Conservation (phyloP, 2,329 filamentous ascomycete species). For the Drechmeria coniospora region DNA sequence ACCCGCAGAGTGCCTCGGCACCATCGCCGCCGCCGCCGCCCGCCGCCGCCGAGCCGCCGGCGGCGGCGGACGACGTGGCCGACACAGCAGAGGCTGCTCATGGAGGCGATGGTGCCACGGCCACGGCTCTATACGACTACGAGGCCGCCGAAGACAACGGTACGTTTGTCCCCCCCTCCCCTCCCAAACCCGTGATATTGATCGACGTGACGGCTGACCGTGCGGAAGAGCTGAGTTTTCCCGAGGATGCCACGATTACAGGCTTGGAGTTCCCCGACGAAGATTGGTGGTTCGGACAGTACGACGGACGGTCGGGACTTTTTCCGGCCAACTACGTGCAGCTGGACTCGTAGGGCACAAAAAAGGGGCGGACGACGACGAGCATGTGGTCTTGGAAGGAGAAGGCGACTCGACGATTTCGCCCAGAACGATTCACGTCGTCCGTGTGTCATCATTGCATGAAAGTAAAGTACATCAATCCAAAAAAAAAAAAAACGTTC, state of each 20-base stretch:
- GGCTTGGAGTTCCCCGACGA: conserved; percentile 91
- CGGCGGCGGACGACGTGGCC: conserved; percentile 16
- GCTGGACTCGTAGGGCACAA: conserved; percentile 32
- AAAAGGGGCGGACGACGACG: too few species aligned
- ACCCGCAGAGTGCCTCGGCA: conserved; percentile 18
- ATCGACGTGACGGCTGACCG: conserved; percentile 9
- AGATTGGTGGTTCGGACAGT: conserved; percentile 95
- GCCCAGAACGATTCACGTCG: neutral
- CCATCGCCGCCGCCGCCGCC: conserved; percentile 19
- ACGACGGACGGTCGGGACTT: conserved; percentile 62
- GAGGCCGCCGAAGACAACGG: conserved; percentile 92
- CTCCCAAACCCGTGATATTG: neutral
- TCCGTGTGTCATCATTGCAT: conserved; percentile 1
- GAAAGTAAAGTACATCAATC: conserved; percentile 1
- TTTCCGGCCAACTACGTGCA: conserved; percentile 67
- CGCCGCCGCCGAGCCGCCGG: conserved; percentile 12
- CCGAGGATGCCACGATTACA: conserved; percentile 70
- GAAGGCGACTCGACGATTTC: neutral
- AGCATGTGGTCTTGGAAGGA: too few species aligned
- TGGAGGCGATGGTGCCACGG: conserved; percentile 46
- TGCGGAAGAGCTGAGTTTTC: conserved; percentile 58
- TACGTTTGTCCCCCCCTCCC: conserved; percentile 25
- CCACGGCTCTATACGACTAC: conserved; percentile 85
- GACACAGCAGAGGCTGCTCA: conserved; percentile 20
- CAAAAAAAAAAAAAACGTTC: conserved; percentile 1